Base-by-base conservation (phyloP, 495 filamentous ascomycete species). In the Platismatia glauca region DNA sequence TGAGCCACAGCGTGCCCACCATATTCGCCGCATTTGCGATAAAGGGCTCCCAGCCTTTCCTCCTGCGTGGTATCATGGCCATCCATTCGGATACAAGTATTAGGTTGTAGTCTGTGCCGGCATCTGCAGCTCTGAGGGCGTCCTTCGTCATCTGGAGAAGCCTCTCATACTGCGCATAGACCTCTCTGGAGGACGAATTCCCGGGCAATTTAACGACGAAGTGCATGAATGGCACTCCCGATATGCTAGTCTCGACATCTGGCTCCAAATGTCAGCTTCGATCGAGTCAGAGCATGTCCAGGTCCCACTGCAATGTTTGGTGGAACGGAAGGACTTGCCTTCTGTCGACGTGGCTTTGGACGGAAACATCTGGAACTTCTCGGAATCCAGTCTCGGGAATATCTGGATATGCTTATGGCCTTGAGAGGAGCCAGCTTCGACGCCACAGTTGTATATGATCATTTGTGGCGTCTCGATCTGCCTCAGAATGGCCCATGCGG, bases 371-470 rank as follows among this genome's bases (percentile, higher is more conserved):
- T 46, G 55, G 55, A 62, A 61, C n/a, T 2, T 57, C 41, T 48
- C 44, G 15, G 61, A 61, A 9, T 58, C 57, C 13, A 58, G 68
- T 46, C 52, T 39, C 4, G 69, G 68, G 31, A 71, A 66, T 16
- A 69, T 56, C 44, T 71, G 68, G 18, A 71, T 38, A 57, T 71
- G 69, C 43, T 71, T 71, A 37, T 71, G 68, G 5, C 66, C 66
- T 58, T 68, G 68, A 34, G 66, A 68, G 13, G 66, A 61, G 48
- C 69, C 69, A 41, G 69, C 69, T 29, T 71, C 63, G 18, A 63
- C 66, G 8, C 69, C 69, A 53, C 69, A 70, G 35, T 71, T 71
- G 56, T 71, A 71, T 11, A 71, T 64, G 24, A 69, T 56, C 52
- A 71, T 57, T 18, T 61, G 63, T n/a, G 50, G 63, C 7, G 56